Base-by-base conservation (phyloP, 768 basidiomycete genomes). In the Neoboletus subvelutipes region DNA sequence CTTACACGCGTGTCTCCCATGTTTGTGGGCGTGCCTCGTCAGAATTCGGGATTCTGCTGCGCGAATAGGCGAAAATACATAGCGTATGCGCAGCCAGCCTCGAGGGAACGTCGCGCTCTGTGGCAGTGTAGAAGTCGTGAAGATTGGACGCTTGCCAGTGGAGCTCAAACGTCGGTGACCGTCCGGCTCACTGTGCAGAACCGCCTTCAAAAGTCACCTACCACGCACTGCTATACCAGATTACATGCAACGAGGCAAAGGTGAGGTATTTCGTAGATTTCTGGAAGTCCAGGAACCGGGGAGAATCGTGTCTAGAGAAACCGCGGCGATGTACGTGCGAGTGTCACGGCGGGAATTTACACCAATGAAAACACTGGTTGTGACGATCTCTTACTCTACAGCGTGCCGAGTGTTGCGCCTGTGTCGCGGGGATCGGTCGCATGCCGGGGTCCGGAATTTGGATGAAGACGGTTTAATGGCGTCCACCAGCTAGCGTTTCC, bases 61-160 rank as follows among this genome's bases (percentile, higher is more conserved):
- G 24, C 26, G 28, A 42, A 51, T 18, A 29, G 39, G 52, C n/a
- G 28, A 33, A 56, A 49, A 34, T 43, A 43, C 26, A 24, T 34
- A 24, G 29, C 37, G 51, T 45, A 37, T 33, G 53, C 37, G 50
- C 26, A 40, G 58, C 29, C 48, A 41, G 61, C 70, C 70, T 73
- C 65, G 62, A 71, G 71, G 67, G 13, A 52, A 45, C 61, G 67
- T 67, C 41, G 48, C 55, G 56, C 46, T 28, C 37, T 46, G 60
- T 62, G 70, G 70, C 72, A 31, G 60, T 73, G 67, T 20, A 36
- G 5, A 17, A 26, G 39, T 31, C 34, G 26, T 26, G 34, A 36
- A 36, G 34, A 34, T 34, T 34, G 13, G 13, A 34, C 33, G 4
- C 10, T 34, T 34, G 3, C n/a, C n/a, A n/a, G n/a, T 34, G 18